Conservation (phyloP, 2,329 filamentous ascomycete genomes). For the Calonectria leucothoes region DNA sequence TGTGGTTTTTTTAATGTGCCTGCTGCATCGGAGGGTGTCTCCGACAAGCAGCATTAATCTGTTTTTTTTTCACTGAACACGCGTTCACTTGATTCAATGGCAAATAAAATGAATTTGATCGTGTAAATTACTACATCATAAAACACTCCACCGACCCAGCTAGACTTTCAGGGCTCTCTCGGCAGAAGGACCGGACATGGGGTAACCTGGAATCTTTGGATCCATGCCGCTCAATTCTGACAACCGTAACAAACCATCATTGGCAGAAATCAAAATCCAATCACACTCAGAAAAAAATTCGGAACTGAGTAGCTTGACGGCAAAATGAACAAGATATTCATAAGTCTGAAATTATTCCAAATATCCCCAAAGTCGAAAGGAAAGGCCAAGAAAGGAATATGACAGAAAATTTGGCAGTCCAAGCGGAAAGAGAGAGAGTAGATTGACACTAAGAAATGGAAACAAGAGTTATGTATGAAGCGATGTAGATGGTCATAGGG, state of each 20-base stretch:
- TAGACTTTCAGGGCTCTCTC: constrained; percentile 2
- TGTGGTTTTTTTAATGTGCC: background rate
- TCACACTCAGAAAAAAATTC: background rate
- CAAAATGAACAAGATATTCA: background rate
- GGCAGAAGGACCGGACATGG: background rate
- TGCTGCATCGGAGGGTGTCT: background rate
- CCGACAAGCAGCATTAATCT: background rate
- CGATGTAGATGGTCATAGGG: constrained; percentile 26
- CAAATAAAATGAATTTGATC: background rate
- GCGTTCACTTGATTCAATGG: background rate
- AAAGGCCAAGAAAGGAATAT: background rate
- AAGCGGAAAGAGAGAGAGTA: constrained; percentile 12
- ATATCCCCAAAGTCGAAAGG: background rate
- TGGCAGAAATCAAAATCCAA: background rate
- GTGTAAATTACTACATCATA: constrained; percentile 23
- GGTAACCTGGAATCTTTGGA: background rate
- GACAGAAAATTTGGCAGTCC: background rate
- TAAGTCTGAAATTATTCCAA: background rate
- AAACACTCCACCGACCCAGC: constrained; percentile 13
- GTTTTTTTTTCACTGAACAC: background rate
- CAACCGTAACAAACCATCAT: background rate
- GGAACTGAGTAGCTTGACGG: background rate
- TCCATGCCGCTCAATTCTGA: background rate
- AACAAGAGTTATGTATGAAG: constrained; percentile 19
- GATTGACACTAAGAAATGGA: constrained; percentile 23